Base-by-base conservation (phyloP, 352 stramenopile genomes). In the Aphanomyces euteiches region DNA sequence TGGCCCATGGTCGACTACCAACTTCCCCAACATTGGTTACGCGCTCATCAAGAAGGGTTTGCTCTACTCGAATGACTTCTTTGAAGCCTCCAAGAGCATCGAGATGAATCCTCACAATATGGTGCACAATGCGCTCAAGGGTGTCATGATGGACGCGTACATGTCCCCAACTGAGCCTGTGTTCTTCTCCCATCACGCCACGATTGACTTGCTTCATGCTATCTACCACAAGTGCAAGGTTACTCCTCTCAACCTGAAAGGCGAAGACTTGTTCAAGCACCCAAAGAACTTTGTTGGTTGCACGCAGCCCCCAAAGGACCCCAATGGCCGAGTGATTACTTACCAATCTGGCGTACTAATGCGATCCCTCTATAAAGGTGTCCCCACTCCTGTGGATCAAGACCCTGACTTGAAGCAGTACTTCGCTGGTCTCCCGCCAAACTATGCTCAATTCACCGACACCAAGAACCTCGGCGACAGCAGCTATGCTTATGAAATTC, bases 401-500 rank as follows among this genome's bases (percentile, higher is more conserved):
- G 50, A 59, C 17, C 43, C 43, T n/a, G 43, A 50, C 1, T 58
- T 78, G 1, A 48, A 45, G n/a, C 59, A 37, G 43, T 74, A 66
- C 53, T 74, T 74, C 54, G 59, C 58, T 19, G 60, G 60, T 5
- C 39, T 74, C n/a, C 69, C 69, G 6, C 10, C 37, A 28, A 75
- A 75, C n/a, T 85, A 79, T 39, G 77, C 75, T 0, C 78, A 74
- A 43, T 65, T 85, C 5, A 82, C 85, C 73, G 80, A 86, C 47
- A 61, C 77, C 4, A 73, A 76, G 4, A 75, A 84, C 37, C 53
- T 88, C 34, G 81, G 81, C 7, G 48, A 57, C n/a, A 83, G 69
- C 66, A 86, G 81, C 78, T 88, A 88, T 78, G 72, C 76, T 56
- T 88, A 86, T 67, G 78, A 85, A 12, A 64, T 88, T 39, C 82